Evolutionary conservation across 1,139 yeast species (phyloP), one percentile per base, ranked within the genome.

Genomic region (Suhomyces guaymorum): DNA sequence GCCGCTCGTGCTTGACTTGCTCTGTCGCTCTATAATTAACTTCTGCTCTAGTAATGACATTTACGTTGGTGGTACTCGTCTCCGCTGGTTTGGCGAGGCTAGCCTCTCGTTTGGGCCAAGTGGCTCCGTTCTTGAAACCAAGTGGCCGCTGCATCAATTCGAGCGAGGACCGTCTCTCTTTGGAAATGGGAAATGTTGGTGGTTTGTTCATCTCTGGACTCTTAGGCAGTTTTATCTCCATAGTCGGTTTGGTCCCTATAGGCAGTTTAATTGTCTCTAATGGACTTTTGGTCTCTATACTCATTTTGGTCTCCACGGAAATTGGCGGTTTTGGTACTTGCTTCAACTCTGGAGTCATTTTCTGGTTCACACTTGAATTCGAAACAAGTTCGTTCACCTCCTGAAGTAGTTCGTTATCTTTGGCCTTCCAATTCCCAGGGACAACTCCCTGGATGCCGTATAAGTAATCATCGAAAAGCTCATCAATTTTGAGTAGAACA

Each of bases 31-130:
- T 33, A 25, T 29, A 37, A 10, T 27, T 35, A 19, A 51, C 43
- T 18, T 56, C 62, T 1, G 69, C 59, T 34, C 55, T 54, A 4
- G 71, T 59, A 6, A 56, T 42, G 4, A 68, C 71, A 41, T 64
- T 63, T 20, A 69, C 57, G 32, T 54, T 61, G 19, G 68, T 57
- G 2, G 63, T 58, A 6, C 59, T 49, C 0, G 61, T 49, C 6
- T 59, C 52, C 1, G 70, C 66, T 1, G 71, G 64, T 22, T 55
- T 61, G 11, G 59, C 51, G 14, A 63, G 42, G 29, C 55, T 54
- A 4, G 48, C 41, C 19, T 51, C 42, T 15, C 40, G 32, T 13
- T 38, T 45, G 9, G 28, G 11, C 12, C 23, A 20, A 5, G 20
- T 26, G 4, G 37, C 31, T 13, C 40, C 40, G 16, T 24, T 37